Evolutionary conservation across 1,284 basidiomycete genomes (phyloP), one percentile per base, ranked within the genome.

Genomic region (Vanrija sp.): DNA sequence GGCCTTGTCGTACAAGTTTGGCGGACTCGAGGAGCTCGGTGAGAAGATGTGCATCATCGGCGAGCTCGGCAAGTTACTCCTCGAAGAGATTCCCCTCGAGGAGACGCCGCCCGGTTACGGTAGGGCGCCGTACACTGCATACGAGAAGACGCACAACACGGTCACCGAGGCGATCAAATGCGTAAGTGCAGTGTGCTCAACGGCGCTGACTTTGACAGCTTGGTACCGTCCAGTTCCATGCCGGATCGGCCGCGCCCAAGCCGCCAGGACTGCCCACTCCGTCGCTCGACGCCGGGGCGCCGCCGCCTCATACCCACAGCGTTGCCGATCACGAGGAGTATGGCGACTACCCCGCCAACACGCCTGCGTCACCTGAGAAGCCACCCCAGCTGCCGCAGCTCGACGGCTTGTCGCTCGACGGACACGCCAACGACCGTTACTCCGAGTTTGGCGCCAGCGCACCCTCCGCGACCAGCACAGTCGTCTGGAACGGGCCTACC

Each of bases 11-110:
- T 79, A 90, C 68, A 95, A 95, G 78, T 93, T 93, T 68, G 91
- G 90, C 28, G 91, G 89, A 1, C 75, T 96, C 43, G 78, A 87
- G 56, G 93, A 96, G 76, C 85, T 85, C 54, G 89, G 87, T 46
- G 89, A 93, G 76, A 94, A 91, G 77, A 86, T 90, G 58, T 70
- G 91, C 84, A 88, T 95, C 64, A 82, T 86, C 38, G 90, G 86
- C 26, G 87, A 93, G 63, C 81, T 86, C 44, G 92, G 91, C 9
- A 91, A 88, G 72, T 81, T 86, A 12, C 78, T 94, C 19, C 81
- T 90, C 46, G 81, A 86, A 58, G 89, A 90, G 80, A 87, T 96
- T 10, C 86, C 91, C 0, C 83, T 91, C 55, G 85, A 88, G 16
- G 77, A 80, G 25, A 93, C 91, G 0, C 83, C 86, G 48, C 91